Base-by-base conservation (phyloP, 192 early-diverging fungal genomes). In the Podila epigama region DNA sequence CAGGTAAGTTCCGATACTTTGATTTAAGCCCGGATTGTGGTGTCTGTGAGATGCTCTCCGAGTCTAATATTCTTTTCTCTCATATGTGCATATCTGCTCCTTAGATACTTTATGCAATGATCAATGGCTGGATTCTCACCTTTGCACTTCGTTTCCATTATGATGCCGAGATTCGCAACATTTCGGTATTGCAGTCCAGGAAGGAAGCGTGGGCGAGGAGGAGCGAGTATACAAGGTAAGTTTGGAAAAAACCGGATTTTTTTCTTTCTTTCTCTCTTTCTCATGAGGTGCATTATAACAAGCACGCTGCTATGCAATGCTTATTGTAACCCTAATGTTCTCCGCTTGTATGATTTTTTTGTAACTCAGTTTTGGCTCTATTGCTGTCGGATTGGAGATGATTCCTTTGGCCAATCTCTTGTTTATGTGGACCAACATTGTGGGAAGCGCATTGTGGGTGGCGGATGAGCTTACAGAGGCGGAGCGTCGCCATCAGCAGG, bases 351-450 rank as follows among this genome's bases (percentile, higher is more conserved):
- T n/a, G n/a, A n/a, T n/a, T n/a, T n/a, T n/a, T n/a, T n/a, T n/a
- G n/a, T n/a, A n/a, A n/a, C n/a, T n/a, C n/a, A 68, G 65, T n/a
- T 81, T 88, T 79, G 87, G 87, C 7, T 44, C 69, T 0, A 80
- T 85, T 0, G 86, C 87, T 7, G 70, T 89, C 0, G 86, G 79
- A 1, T 60, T 92, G 16, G 83, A 90, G 48, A 68, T 92, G 51
- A 60, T 92, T 7, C 89, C 90, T 18, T 31, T 92, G 20, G 78
- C 87, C 25, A 84, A 86, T 36, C 48, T 87, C 11, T 37, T 66
- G 39, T 66, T 75, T 33, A 71, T 87, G 67, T 91, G 89, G 83
- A 92, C 91, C 12, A 92, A 92, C 58, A 81, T 87, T 55, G 83
- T 91, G 1, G 89, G 89, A 3, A 18, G 41, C 16, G 73, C 73